Conservation (phyloP, 2,329 filamentous ascomycete genomes). For the Leptographium procerum region DNA sequence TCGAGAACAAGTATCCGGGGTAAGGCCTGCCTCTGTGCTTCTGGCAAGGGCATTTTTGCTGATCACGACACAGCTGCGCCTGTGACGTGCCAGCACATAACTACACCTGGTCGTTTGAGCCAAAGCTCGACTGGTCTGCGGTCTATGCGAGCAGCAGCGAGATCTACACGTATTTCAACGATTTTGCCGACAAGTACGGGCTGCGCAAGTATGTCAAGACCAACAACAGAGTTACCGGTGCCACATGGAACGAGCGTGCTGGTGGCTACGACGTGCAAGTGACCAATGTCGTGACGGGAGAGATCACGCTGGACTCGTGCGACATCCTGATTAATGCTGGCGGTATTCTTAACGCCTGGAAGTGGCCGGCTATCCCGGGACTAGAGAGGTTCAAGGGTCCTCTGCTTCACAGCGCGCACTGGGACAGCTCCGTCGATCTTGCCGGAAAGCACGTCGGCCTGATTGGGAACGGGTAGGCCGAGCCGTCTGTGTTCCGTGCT, state of each 20-base stretch:
- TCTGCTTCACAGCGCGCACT: conserved; percentile 18
- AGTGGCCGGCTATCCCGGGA: conserved; percentile 21
- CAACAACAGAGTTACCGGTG: conserved; percentile 28
- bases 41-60: no score
- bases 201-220: neutral
- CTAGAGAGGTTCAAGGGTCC: conserved; percentile 20
- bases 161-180: neutral
- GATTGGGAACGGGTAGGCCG: conserved; percentile 20
- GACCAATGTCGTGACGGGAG: conserved; percentile 16
- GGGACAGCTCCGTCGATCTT: conserved; percentile 10
- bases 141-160: neutral
- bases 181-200: neutral
- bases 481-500: no score
- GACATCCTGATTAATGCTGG: conserved; percentile 13
- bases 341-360: conserved; percentile 16
- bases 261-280: conserved; percentile 26
- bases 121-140: neutral
- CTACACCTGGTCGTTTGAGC: neutral
- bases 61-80: neutral
- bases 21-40: neutral
- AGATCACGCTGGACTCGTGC: conserved; percentile 11
- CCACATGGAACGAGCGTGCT: conserved; percentile 29
- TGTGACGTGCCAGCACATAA: neutral
- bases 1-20: neutral
- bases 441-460: conserved; percentile 18